Evolutionary conservation across 768 basidiomycete genomes (phyloP).

Genomic region (Paxillus ammoniavirescens): DNA sequence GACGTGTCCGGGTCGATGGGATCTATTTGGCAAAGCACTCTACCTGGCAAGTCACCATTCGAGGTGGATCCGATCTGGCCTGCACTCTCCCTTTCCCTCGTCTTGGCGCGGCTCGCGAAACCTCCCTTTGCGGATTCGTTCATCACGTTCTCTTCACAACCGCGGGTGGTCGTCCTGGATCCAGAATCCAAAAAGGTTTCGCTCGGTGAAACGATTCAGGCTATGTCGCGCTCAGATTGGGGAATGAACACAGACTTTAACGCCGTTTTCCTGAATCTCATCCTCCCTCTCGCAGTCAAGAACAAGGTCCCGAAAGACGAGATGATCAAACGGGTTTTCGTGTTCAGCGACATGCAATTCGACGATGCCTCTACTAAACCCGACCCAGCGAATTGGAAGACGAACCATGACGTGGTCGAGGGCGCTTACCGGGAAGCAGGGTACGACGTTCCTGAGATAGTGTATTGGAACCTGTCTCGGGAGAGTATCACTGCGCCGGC

Average conservation of each 20-base stretch:
- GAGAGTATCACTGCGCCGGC: slow-evolving; percentile 44
- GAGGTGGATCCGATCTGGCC: slow-evolving; percentile 50
- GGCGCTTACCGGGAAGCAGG: slow-evolving; percentile 56
- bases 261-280: slow-evolving; percentile 58
- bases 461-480: slow-evolving; percentile 63
- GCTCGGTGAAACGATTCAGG: slow-evolving; percentile 36
- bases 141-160: slow-evolving; percentile 63
- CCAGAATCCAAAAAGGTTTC: slow-evolving; percentile 25
- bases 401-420: slow-evolving; percentile 58
- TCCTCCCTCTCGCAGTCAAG: slow-evolving; percentile 58
- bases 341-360: slow-evolving; percentile 83
- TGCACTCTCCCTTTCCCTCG: slow-evolving; percentile 61
- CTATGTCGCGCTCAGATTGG: slow-evolving; percentile 43
- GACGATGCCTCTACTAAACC: slow-evolving; percentile 31
- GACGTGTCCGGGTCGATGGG: slow-evolving; percentile 81
- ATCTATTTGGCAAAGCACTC: background rate
- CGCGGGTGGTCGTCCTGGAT: slow-evolving; percentile 51
- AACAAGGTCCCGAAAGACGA: slow-evolving; percentile 60
- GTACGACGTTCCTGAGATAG: slow-evolving; percentile 70
- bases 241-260: slow-evolving; percentile 61
- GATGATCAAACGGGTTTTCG: slow-evolving; percentile 74
- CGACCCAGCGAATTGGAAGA: slow-evolving; percentile 44
- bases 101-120: slow-evolving; percentile 59
- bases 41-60: slow-evolving; percentile 8
- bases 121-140: slow-evolving; percentile 65